Conservation (phyloP, 163 green algal species). For the Chloroidium sp. region DNA sequence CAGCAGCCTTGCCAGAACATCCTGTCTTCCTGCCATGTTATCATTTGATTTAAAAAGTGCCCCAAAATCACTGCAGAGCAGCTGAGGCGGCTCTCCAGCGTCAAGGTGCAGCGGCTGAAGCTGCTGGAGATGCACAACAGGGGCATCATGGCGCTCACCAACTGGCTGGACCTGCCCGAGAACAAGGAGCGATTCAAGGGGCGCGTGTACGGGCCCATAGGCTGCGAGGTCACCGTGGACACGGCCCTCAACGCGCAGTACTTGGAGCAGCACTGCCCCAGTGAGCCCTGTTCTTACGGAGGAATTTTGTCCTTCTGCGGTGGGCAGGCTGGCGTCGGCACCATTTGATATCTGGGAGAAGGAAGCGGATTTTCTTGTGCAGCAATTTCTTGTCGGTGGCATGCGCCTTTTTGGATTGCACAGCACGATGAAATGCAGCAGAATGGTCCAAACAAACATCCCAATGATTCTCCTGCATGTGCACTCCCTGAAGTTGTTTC, state of each 20-base stretch:
- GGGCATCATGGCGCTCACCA: constrained; percentile 15
- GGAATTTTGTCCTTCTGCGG: not conserved
- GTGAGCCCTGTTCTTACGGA: constrained; percentile 1
- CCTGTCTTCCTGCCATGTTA: too few relatives aligned
- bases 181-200: constrained; percentile 39
- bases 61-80: constrained; percentile 9
- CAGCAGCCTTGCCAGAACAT: too few relatives aligned
- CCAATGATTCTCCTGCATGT: too few relatives aligned
- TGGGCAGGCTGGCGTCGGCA: too few relatives aligned
- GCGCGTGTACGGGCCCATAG: constrained; percentile 48
- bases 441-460: too few relatives aligned
- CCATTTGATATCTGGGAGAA: too few relatives aligned
- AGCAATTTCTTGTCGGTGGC: too few relatives aligned
- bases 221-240: constrained; percentile 42
- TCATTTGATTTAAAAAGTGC: too few relatives aligned
- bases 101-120: constrained; percentile 22
- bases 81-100: constrained; percentile 21
- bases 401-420: too few relatives aligned
- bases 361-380: too few relatives aligned
- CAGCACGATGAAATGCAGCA: too few relatives aligned
- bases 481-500: too few relatives aligned
- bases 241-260: constrained; percentile 30
- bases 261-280: constrained; percentile 49
- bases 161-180: not conserved
- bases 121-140: constrained; percentile 16